Conservation (phyloP, 495 filamentous ascomycete species). For the Letharia columbiana region DNA sequence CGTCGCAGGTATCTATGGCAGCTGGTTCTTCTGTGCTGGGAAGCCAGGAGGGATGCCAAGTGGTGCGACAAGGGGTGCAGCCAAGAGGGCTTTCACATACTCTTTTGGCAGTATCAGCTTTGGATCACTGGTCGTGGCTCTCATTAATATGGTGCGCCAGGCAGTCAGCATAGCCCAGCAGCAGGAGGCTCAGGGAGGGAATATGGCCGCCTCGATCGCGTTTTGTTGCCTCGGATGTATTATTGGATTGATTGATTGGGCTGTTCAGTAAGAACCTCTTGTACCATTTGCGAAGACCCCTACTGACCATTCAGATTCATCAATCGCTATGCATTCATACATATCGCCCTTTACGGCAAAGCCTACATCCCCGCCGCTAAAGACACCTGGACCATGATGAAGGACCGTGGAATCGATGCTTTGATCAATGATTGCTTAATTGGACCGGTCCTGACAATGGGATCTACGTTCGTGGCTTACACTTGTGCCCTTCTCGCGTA, state of each 20-base stretch:
- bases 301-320: conserved; percentile 28
- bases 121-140: conserved; percentile 75
- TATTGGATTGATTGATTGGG: conserved; percentile 74
- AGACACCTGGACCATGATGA: conserved; percentile 85
- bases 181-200: conserved; percentile 55
- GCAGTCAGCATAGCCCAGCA: conserved; percentile 63
- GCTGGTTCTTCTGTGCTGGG: conserved; percentile 77
- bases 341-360: conserved; percentile 89
- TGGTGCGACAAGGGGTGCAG: conserved; percentile 61
- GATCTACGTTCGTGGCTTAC: conserved; percentile 73
- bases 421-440: conserved; percentile 86
- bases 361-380: conserved; percentile 77
- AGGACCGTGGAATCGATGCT: conserved; percentile 81
- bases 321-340: conserved; percentile 78
- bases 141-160: conserved; percentile 77
- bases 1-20: conserved; percentile 80
- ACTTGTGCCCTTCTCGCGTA: conserved; percentile 73
- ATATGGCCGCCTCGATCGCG: conserved; percentile 55
- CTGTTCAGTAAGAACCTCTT: conserved; percentile 57
- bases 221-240: conserved; percentile 68
- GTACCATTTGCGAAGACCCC: neutral
- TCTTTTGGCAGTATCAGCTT: conserved; percentile 86
- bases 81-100: conserved; percentile 59
- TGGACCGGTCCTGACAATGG: conserved; percentile 82
- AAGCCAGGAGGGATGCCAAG: conserved; percentile 57